Percentiles rank a stretch among this genome's conserved stretches.
These are phyloP conservation scores for Suillus clintonianus DNA, from an alignment of 768 basidiomycete genomes.

Conservation along the genomic window DNA sequence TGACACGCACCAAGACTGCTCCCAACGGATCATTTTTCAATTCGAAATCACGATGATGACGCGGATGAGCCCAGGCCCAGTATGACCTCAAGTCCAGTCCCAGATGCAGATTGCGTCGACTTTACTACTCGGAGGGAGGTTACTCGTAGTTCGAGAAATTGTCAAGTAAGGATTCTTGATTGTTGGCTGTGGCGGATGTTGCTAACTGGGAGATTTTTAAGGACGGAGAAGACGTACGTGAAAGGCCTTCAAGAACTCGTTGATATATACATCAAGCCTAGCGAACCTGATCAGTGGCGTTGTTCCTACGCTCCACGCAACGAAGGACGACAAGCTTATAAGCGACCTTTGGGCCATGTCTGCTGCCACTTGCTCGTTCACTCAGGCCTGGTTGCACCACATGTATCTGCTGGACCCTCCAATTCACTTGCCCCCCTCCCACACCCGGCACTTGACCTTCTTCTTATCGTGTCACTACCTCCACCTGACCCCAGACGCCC, in stretches of 20 bases:
- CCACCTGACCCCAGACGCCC: no score
- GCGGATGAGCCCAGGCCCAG: slow-evolving; percentile 22
- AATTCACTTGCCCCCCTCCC: slow-evolving; percentile 80
- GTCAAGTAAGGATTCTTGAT: slow-evolving; percentile 63
- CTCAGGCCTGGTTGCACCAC: slow-evolving; percentile 65
- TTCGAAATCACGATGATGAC: slow-evolving; percentile 42
- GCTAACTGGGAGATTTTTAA: slow-evolving; percentile 31
- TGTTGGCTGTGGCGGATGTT: slow-evolving; percentile 5
- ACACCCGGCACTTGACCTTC: slow-evolving; percentile 89
- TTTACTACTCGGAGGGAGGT: slow-evolving; percentile 59
- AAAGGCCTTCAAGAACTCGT: slow-evolving; percentile 92
- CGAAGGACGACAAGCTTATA: slow-evolving; percentile 67
- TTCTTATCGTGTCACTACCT: slow-evolving; percentile 89
- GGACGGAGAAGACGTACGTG: slow-evolving; percentile 94
- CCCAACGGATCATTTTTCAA: slow-evolving; percentile 60
- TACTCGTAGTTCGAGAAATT: slow-evolving; percentile 87
- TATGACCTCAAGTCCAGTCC: slow-evolving; percentile 46
- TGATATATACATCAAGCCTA: slow-evolving; percentile 92
- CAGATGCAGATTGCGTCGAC: slow-evolving; percentile 45
- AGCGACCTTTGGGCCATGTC: slow-evolving; percentile 93
- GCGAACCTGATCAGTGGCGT: slow-evolving; percentile 71
- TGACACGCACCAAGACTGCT: slow-evolving; percentile 72
- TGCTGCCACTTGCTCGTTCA: slow-evolving; percentile 93
- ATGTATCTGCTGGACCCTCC: slow-evolving; percentile 72
- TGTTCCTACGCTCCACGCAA: slow-evolving; percentile 39